Base-by-base conservation (phyloP, 1,284 basidiomycete genomes). In the Microbotryum violaceum region DNA sequence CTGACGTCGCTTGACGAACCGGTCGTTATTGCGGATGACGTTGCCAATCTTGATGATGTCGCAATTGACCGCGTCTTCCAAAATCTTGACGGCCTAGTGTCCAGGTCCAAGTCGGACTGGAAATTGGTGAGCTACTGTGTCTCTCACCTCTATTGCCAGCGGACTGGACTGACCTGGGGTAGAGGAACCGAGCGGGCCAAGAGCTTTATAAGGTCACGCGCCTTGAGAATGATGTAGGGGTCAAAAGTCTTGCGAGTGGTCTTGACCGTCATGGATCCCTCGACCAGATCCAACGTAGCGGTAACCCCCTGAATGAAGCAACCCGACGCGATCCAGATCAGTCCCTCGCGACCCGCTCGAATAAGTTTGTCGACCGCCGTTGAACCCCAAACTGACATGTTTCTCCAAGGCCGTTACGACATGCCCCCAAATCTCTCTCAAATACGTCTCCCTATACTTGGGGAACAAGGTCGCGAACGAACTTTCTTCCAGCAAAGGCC, bases 31-130 rank as follows among this genome's bases (percentile, higher is more conserved):
- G 68, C 92, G 81, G 23, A 98, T 88, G 52, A 97, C 75, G 70
- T 84, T 93, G 20, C 93, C 93, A 66, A 98, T 96, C 78, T 98
- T 97, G 76, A 99, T 97, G 65, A 98, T 92, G 75, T 99, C 94
- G 75, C 91, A 96, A 3, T 91, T 90, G 37, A 89, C 82, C 55
- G 83, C 83, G 74, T 99, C 94, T 65, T 96, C 87, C 57, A 99
- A 77, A 55, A 97, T 86, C 75, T 92, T 93, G 58, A 89, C 83
- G 0, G 92, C 93, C 76, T 97, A 88, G 12, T 29, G 12, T 10
- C 37, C 23, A 18, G 20, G 20, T 53, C 9, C 20, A 37, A 25
- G 31, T 20, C 18, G 6, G 27, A 42, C 49, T 29, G 12, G 29
- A 23, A 25, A 27, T 49, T n/a, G 20, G 21, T 49, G 48, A 31